Conservation (phyloP, 2,329 filamentous ascomycete genomes). For the Ceratocystis eucalypticola region DNA sequence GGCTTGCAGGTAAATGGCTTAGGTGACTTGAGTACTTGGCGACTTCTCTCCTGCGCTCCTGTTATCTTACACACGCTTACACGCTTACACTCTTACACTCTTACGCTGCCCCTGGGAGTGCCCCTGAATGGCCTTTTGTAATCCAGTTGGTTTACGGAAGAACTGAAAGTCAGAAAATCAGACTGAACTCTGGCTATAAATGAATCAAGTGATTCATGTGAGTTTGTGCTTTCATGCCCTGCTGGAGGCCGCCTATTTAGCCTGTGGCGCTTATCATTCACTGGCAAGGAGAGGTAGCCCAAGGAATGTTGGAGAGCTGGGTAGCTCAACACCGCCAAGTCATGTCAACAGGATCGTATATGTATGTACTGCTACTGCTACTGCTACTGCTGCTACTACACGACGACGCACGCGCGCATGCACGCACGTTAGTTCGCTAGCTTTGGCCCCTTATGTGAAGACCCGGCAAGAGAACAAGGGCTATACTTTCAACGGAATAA, state of each 20-base stretch:
- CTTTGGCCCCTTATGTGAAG: background rate
- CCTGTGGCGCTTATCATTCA: background rate
- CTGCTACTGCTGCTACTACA: no score
- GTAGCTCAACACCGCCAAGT: background rate
- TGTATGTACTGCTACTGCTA: background rate
- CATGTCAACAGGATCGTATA: background rate
- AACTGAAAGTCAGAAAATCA: background rate
- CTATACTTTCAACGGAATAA: background rate
- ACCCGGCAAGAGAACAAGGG: background rate
- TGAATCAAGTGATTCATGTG: background rate
- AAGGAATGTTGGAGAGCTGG: background rate
- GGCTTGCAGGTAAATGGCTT: background rate
- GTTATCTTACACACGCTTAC: no score
- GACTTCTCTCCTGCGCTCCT: no score
- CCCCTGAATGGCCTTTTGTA: conserved; percentile 3
- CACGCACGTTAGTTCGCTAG: background rate
- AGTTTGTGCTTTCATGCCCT: background rate
- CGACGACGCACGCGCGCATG: background rate
- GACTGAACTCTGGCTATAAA: background rate
- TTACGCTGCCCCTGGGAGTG: background rate
- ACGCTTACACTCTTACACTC: no score
- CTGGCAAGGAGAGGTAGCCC: background rate
- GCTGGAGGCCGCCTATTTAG: background rate
- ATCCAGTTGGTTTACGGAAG: background rate
- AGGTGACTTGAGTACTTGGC: background rate